Conservation (phyloP, 169 alveolate species). For the Babesia gibsoni region DNA sequence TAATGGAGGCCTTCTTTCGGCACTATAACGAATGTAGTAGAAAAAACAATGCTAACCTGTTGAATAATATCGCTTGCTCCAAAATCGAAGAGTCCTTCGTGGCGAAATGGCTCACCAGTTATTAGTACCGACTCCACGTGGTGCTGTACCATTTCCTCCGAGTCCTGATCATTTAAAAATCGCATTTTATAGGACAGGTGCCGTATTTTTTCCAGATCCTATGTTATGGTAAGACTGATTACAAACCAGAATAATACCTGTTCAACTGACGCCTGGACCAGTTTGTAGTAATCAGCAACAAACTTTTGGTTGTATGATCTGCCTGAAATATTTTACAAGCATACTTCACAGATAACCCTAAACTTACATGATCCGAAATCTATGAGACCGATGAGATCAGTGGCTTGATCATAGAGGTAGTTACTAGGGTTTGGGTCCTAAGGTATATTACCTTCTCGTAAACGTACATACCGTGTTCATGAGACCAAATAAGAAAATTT, state of each 20-base stretch:
- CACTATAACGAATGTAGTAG: slow-evolving; percentile 34
- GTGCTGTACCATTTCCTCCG: slow-evolving; percentile 77
- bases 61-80: slow-evolving; percentile 46
- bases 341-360: background rate
- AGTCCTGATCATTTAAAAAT: slow-evolving; percentile 80
- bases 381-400: slow-evolving; percentile 76
- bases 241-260: slow-evolving; percentile 41
- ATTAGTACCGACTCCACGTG: slow-evolving; percentile 77
- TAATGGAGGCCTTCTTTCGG: slow-evolving; percentile 71
- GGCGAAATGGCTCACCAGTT: slow-evolving; percentile 78
- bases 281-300: slow-evolving; percentile 76
- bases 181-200: slow-evolving; percentile 65
- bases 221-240: slow-evolving; percentile 43
- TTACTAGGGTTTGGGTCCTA: slow-evolving; percentile 90
- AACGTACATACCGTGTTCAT: slow-evolving; percentile 75
- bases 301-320: slow-evolving; percentile 73
- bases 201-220: slow-evolving; percentile 29
- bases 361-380: slow-evolving; percentile 88
- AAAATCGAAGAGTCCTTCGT: slow-evolving; percentile 65
- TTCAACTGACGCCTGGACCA: slow-evolving; percentile 76
- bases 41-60: slow-evolving; percentile 2
- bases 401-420: slow-evolving; percentile 74
- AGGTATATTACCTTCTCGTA: background rate
- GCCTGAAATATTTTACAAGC: slow-evolving; percentile 4
- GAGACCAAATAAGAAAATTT: slow-evolving; percentile 80